A percentile compares a stretch with the other conserved stretches of the same genome.
Conservation (phyloP, 1,284 basidiomycete species). For the Trichosporon asahii region DNA sequence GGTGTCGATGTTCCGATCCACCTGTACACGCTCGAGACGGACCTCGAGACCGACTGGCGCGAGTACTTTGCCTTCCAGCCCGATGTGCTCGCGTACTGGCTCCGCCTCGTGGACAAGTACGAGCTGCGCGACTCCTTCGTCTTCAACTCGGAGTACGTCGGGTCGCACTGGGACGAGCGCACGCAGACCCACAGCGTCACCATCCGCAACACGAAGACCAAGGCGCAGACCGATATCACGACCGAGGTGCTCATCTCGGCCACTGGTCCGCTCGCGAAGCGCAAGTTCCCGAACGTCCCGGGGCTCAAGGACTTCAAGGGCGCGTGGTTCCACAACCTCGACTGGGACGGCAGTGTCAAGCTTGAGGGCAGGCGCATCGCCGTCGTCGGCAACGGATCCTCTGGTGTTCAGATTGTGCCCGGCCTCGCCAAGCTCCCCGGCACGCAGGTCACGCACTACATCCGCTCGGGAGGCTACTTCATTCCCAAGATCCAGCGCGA, state of each 20-base stretch:
- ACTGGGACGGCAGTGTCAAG: slow-evolving; percentile 35
- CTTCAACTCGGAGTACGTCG: slow-evolving; percentile 26
- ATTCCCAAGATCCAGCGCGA: slow-evolving; percentile 8
- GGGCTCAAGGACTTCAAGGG: slow-evolving; percentile 45
- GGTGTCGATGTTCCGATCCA: slow-evolving; percentile 35
- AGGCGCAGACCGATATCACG: slow-evolving; percentile 8
- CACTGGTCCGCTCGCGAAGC: slow-evolving; percentile 30
- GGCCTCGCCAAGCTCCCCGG: slow-evolving; percentile 1
- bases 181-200: slow-evolving; percentile 26
- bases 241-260: slow-evolving; percentile 35
- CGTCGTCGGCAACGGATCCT: slow-evolving; percentile 14
- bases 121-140: slow-evolving; percentile 20
- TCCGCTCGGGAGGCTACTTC: slow-evolving; percentile 10
- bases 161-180: slow-evolving; percentile 25
- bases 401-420: slow-evolving; percentile 13
- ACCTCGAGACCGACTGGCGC: slow-evolving; percentile 26
- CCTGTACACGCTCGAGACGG: slow-evolving; percentile 29
- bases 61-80: slow-evolving; percentile 18
- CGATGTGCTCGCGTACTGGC: slow-evolving; percentile 27
- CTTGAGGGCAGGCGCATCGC: slow-evolving; percentile 2
- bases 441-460: slow-evolving; percentile 8
- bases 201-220: slow-evolving; percentile 14
- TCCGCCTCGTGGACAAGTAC: slow-evolving; percentile 23
- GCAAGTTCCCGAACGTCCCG: slow-evolving; percentile 39
- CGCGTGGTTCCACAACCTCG: slow-evolving; percentile 40